Base-by-base conservation (phyloP, 148 eudicot species). In the Fagopyrum esculentum region DNA sequence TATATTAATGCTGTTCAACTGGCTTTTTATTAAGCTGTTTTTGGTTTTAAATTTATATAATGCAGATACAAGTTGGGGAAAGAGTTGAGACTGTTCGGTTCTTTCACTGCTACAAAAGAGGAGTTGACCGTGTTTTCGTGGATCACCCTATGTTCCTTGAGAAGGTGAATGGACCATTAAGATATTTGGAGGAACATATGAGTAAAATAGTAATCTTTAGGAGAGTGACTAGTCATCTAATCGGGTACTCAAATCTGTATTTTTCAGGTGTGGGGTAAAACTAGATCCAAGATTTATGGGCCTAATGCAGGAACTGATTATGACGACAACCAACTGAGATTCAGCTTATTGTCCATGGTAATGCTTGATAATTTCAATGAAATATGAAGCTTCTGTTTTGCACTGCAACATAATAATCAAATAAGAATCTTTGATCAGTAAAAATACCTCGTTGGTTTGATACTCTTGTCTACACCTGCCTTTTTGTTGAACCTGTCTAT, bases 251-350 rank as follows among this genome's bases (percentile, higher is more conserved):
- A 35, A 35, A 35, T 73, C 16, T 80, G 74, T 47, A 52, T 56
- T 74, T 77, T 75, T 51, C 68, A 94, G 98, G 98, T 95, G 8
- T 88, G 97, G 97, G 99, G 97, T 0, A 95, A 92, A 87, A 95
- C 97, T 66, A 88, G 82, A 71, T 88, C 97, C 9, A 90, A 92
- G 82, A 77, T 95, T n/a, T 95, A 95, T 82, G 99, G 99, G 61
- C 99, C 96, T 50, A 80, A 60, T 11, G 75, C 99, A 63, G 99
- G 97, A 46, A 72, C 64, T 0, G 99, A 95, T 83, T 95, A 82
- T 72, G 52, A 73, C 44, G 97, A 95, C 85, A 95, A 92, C 83
- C 90, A 90, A 75, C 78, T 92, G 50, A 83, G 97, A 26, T 95
- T 87, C 83, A 86, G 94, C 77, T 78, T 95, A 64, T 77, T 95